Base-by-base conservation (phyloP, 1,139 yeast species). In the Yamadazyma mexicana region DNA sequence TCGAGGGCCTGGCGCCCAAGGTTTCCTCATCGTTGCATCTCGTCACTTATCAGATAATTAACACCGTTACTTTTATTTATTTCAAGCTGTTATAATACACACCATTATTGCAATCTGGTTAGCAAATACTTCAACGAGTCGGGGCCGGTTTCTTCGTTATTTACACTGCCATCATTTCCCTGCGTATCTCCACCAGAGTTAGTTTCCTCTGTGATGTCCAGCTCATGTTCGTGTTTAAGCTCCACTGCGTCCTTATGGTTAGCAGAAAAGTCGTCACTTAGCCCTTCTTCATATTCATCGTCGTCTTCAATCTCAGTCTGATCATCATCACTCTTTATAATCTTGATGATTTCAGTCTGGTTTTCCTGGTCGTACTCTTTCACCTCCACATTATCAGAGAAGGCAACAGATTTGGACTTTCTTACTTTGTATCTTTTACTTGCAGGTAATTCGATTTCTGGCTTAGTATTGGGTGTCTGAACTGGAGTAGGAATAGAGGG, bases 301-400 rank as follows among this genome's bases (percentile, higher is more conserved):
- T 49, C 55, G 17, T 46, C 54, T 15, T 51, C 50, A 11, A 43
- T 43, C 17, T 50, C 54, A 15, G 53, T 48, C 23, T 52, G 57
- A 26, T 53, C 54, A 31, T 53, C 57, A 31, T 54, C 60, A 45
- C 53, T 49, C 20, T 55, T 55, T 16, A 59, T 54, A 11, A 55
- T 47, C 28, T 58, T 51, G 17, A 54, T 53, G 12, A 49, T 48
- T 24, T 56, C 61, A 1, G 59, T 52, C 26, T 58, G 56, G 32
- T 66, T 72, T 39, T 69, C 75, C 12, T 65, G 50, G 31, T 66
- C 70, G 40, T 56, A 71, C 45, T 72, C 77, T 45, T 71, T 69
- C 17, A 72, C 63, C 46, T 70, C 71, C n/a, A 72, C 58, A 39
- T 69, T 69, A 38, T 71, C 75, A 0, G 75, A 64, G 45, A 72